Base-by-base conservation (phyloP, 306 rosid species). In the Medicago truncatula region DNA sequence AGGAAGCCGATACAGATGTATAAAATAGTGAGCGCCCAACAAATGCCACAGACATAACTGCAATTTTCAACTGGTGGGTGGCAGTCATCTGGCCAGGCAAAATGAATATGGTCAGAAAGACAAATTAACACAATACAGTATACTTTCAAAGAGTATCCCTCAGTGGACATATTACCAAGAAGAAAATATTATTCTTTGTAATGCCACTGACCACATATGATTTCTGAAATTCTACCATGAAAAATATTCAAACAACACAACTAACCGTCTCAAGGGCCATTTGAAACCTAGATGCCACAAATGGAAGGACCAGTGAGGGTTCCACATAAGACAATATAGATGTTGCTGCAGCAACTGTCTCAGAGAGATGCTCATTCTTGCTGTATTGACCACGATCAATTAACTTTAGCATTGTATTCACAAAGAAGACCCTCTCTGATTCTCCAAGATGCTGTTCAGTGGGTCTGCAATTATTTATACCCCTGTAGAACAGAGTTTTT, bases 201-300 rank as follows among this genome's bases (percentile, higher is more conserved):
- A 41, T 79, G 57, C 68, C 70, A 67, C 49, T 71, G 14, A 52
- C 71, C 54, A 67, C 44, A 74, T 50, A 74, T 52, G 73, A 40
- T 63, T 57, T 63, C 23, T n/a, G 70, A 53, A 84, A 43, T 57
- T 84, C 47, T 64, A 74, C 68, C 59, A 61, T 25, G 63, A 21
- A 80, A 72, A 71, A 83, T 28, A 80, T 34, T 57, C 68, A 84
- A 50, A 75, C 50, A 50, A 75, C 50, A 56, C 54, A 62, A 88
- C 98, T 84, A 79, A 96, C 99, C 96, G 99, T 96, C 88, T 96
- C 99, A 85, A 96, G 87, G 82, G 99, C 99, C 99, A 96, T 96
- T 16, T n/a, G 96, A 76, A 95, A 96, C 83, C 99, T 93, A 79
- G 96, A 92, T 60, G 92, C 97, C 83, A 96, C 99, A 86, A 96